Evolutionary conservation across 306 rosid genomes (phyloP), one percentile per base, ranked within the genome.

Genomic region (Prunus mira): DNA sequence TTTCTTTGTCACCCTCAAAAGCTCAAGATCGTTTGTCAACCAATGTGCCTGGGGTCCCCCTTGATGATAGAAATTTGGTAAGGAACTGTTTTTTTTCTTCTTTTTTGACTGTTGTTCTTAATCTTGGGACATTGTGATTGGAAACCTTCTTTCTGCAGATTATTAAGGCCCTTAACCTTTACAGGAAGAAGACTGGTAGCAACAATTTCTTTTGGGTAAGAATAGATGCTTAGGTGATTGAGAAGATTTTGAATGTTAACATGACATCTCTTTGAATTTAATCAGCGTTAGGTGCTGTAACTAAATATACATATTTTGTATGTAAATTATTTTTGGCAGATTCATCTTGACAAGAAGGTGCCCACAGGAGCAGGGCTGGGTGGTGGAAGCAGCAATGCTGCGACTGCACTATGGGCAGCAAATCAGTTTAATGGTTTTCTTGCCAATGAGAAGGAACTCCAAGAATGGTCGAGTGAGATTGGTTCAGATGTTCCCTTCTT

Each of bases 321-420:
- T 72, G 28, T 28, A n/a, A n/a, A 73, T 63, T 50, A 65, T 51
- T 15, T 80, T 20, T 73, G 74, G 72, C 92, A 95, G 98, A 92
- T 95, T 86, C 98, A 95, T 88, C 90, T 95, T 71, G 96, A 92
- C 76, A 95, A 95, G 69, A 88, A 80, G 72, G 98, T 95, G 74
- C 98, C 98, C 5, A 92, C 96, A 24, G 98, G 98, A 71, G 98
- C 98, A 5, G 98, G 98, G 81, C 97, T 95, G 73, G 98, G 98
- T 66, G 98, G 98, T 73, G 98, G 97, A 83, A 95, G 98, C 81
- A 90, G 97, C 84, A 95, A 95, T 76, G 98, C 98, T 75, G 98
- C 98, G 63, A 95, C 97, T 74, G 97, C 98, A 6, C 78, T 95
- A 57, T 95, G 98, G 98, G 98, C 98, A 12, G 97, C 97, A 60